Evolutionary conservation across 2,329 filamentous ascomycete species (phyloP).

Genomic region (Nannizzia gypsea): DNA sequence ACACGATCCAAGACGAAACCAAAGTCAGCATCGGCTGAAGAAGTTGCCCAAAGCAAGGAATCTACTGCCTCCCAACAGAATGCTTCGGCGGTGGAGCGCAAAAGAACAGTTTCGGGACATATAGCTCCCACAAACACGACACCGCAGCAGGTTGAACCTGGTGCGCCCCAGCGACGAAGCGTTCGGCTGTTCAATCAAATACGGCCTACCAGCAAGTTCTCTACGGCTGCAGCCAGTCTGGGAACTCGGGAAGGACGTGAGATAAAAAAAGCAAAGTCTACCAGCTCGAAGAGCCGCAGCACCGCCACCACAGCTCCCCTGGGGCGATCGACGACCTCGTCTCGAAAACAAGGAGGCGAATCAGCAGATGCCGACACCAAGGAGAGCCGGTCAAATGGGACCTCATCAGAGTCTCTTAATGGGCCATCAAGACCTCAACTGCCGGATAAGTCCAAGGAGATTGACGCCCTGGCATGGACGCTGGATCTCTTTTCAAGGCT

Average conservation of each 20-base stretch:
- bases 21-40: slow-evolving; percentile 30
- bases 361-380: slow-evolving; percentile 55
- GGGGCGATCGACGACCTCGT: slow-evolving; percentile 79
- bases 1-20: slow-evolving; percentile 32
- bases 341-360: slow-evolving; percentile 61
- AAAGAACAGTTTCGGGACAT: slow-evolving; percentile 86
- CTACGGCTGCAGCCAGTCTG: slow-evolving; percentile 47
- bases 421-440: slow-evolving; percentile 23
- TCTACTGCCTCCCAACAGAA: slow-evolving; percentile 22
- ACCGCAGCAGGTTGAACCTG: slow-evolving; percentile 50
- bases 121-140: slow-evolving; percentile 38
- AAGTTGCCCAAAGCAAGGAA: slow-evolving; percentile 19
- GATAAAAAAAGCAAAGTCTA: slow-evolving; percentile 72
- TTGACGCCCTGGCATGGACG: slow-evolving; percentile 65
- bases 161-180: slow-evolving; percentile 55
- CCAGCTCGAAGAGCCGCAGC: slow-evolving; percentile 54
- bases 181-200: slow-evolving; percentile 61
- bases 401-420: slow-evolving; percentile 17
- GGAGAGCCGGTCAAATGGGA: slow-evolving; percentile 37
- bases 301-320: slow-evolving; percentile 61
- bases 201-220: slow-evolving; percentile 52
- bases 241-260: slow-evolving; percentile 56
- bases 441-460: slow-evolving; percentile 50
- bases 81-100: slow-evolving; percentile 50
- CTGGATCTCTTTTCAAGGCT: slow-evolving; percentile 73